These are phyloP conservation scores for Taphrina communis DNA, from an alignment of 1,139 yeast species.

Conservation along the genomic window DNA sequence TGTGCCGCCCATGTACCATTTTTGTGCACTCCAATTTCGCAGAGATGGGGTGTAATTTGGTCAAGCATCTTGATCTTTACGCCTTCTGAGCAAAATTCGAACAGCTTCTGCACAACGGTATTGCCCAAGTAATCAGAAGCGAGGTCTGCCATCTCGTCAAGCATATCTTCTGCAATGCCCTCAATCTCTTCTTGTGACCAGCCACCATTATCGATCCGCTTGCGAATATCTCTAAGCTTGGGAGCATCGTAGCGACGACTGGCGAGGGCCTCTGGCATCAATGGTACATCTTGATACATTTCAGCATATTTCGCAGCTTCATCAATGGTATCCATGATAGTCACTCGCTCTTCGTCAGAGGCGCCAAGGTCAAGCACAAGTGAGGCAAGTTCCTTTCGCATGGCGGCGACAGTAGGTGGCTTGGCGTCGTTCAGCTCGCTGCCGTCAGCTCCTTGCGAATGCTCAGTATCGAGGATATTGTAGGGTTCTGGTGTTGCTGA, in stretches of 20 bases:
- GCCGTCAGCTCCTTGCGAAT: constrained; percentile 49
- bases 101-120: constrained; percentile 90
- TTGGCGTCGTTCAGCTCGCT: constrained; percentile 46
- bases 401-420: constrained; percentile 34
- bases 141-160: constrained; percentile 86
- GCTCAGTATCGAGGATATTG: constrained; percentile 48
- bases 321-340: constrained; percentile 46
- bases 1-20: constrained; percentile 99
- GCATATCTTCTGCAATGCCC: constrained; percentile 80
- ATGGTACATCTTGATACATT: constrained; percentile 45
- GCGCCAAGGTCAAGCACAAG: constrained; percentile 52
- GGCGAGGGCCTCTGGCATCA: constrained; percentile 52
- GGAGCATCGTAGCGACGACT: constrained; percentile 84
- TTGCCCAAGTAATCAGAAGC: constrained; percentile 94
- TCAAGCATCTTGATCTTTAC: constrained; percentile 82
- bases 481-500: constrained; percentile 45
- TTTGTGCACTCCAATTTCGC: constrained; percentile 93
- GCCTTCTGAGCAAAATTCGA: constrained; percentile 71
- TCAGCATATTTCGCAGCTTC: constrained; percentile 49
- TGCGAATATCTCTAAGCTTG: constrained; percentile 65
- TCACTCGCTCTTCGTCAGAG: constrained; percentile 47
- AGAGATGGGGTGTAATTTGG: constrained; percentile 75
- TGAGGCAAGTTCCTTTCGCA: constrained; percentile 15
- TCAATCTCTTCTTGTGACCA: constrained; percentile 67
- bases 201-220: constrained; percentile 57